These are phyloP conservation scores for Leucocoprinus leucothites DNA, from an alignment of 768 basidiomycete genomes.

Conservation along the genomic window DNA sequence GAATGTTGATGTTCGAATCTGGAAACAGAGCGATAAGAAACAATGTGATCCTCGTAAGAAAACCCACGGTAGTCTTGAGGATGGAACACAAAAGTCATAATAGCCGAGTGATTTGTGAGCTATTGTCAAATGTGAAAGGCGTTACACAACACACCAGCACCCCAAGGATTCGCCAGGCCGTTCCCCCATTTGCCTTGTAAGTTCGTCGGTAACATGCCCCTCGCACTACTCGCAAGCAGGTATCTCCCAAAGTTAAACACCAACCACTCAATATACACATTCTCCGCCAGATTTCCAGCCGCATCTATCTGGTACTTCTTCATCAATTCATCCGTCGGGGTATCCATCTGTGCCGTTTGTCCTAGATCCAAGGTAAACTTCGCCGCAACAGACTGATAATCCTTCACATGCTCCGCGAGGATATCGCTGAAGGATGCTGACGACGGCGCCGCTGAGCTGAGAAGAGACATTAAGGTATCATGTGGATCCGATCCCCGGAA, in stretches of 20 bases:
- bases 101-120: background rate
- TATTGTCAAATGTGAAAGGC: background rate
- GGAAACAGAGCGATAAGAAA: no score
- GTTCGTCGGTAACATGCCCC: constrained; percentile 66
- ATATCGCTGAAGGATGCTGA: constrained; percentile 18
- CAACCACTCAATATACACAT: constrained; percentile 71
- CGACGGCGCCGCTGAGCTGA: background rate
- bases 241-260: constrained; percentile 74
- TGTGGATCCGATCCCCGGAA: constrained; percentile 68
- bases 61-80: constrained; percentile 44
- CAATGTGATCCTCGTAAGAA: background rate
- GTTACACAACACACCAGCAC: constrained; percentile 45
- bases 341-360: constrained; percentile 48
- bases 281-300: constrained; percentile 33
- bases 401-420: constrained; percentile 47
- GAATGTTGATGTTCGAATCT: constrained; percentile 79
- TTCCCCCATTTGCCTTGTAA: constrained; percentile 74
- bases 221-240: constrained; percentile 56
- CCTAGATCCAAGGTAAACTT: constrained; percentile 60
- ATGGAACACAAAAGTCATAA: background rate
- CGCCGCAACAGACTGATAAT: constrained; percentile 41
- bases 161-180: constrained; percentile 54
- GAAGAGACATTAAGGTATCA: constrained; percentile 5
- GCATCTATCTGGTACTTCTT: constrained; percentile 46
- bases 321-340: constrained; percentile 57